Conservation (phyloP, 2,329 filamentous ascomycete species). For the Fusarium sp. region DNA sequence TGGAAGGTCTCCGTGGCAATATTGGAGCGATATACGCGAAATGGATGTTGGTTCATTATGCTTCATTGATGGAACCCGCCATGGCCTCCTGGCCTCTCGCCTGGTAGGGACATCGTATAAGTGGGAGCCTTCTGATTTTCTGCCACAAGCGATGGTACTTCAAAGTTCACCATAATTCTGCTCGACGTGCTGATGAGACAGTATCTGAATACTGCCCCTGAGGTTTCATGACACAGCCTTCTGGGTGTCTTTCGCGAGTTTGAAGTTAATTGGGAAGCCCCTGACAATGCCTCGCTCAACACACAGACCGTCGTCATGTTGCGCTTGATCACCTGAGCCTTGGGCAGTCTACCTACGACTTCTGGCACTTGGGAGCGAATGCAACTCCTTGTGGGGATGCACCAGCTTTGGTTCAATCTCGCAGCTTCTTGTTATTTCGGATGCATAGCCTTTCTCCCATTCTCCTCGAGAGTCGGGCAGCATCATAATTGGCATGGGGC, state of each 20-base stretch:
- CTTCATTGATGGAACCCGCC: neutral
- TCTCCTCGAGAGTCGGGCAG: neutral
- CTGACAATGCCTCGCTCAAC: neutral
- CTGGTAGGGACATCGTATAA: neutral
- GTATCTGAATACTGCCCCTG: neutral
- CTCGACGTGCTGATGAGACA: neutral
- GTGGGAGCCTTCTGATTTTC: neutral
- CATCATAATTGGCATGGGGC: neutral
- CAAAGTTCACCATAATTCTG: neutral
- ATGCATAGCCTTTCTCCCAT: neutral
- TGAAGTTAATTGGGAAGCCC: neutral
- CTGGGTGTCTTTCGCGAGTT: too few species aligned
- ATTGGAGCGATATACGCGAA: neutral
- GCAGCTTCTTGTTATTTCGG: neutral
- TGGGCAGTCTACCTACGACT: neutral
- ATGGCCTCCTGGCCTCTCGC: neutral
- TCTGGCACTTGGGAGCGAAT: neutral
- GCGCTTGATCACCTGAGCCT: too few species aligned
- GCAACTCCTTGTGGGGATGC: neutral
- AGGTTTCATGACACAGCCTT: too few species aligned
- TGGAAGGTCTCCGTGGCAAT: neutral
- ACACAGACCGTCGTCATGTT: neutral
- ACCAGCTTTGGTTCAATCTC: neutral
- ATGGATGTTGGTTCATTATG: neutral
- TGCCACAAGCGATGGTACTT: neutral